These are phyloP conservation scores for Hirschioporus abietinus DNA, from an alignment of 768 basidiomycete genomes.

Conservation along the genomic window DNA sequence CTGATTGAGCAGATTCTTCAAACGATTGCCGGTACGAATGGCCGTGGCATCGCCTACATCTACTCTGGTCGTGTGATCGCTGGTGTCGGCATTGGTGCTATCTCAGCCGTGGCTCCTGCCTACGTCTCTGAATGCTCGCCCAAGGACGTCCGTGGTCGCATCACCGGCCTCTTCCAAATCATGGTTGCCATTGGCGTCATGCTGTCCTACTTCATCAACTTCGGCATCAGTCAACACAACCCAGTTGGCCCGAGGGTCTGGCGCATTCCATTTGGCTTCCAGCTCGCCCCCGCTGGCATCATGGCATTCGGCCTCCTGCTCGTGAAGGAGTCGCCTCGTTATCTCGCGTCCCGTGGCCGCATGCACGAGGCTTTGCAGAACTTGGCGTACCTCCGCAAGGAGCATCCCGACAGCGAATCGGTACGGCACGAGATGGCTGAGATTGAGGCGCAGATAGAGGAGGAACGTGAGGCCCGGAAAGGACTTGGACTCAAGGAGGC, in stretches of 20 bases:
- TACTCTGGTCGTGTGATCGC: constrained; percentile 78
- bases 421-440: constrained; percentile 66
- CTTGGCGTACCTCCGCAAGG: constrained; percentile 59
- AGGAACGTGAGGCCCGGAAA: constrained; percentile 62
- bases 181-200: constrained; percentile 84
- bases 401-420: constrained; percentile 32
- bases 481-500: constrained; percentile 66
- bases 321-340: constrained; percentile 75
- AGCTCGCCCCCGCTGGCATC: constrained; percentile 70
- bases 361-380: constrained; percentile 48
- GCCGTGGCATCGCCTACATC: constrained; percentile 58
- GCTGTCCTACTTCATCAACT: constrained; percentile 78
- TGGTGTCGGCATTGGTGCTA: constrained; percentile 77
- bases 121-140: constrained; percentile 87
- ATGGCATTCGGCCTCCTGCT: constrained; percentile 65
- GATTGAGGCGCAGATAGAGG: constrained; percentile 73
- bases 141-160: constrained; percentile 79
- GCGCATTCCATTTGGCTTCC: constrained; percentile 71
- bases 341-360: constrained; percentile 62
- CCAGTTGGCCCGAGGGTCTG: constrained; percentile 45
- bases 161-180: constrained; percentile 84
- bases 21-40: constrained; percentile 52
- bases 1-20: constrained; percentile 50
- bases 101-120: constrained; percentile 79
- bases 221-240: constrained; percentile 57